phyloP scores from a whole-genome alignment of 1,284 basidiomycete species.

The Blastosporella zonata region DNA sequence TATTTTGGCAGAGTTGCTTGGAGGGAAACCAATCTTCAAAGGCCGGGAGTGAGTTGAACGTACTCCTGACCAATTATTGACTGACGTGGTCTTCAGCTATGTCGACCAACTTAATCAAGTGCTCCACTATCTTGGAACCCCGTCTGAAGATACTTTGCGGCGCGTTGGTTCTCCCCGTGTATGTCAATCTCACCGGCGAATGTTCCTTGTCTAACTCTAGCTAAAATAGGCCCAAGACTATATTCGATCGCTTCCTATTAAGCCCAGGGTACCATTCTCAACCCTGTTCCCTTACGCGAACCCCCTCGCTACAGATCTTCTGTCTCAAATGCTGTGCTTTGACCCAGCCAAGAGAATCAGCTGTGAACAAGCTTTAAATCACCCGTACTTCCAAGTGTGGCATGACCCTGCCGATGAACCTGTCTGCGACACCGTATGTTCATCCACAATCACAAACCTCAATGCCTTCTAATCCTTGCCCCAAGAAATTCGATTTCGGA shows the following conservation, averaged over 20 bases:
- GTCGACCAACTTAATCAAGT: slow-evolving; percentile 99
- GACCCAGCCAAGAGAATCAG: slow-evolving; percentile 95
- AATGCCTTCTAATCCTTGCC: background rate
- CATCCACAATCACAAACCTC: background rate
- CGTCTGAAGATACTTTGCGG: slow-evolving; percentile 92
- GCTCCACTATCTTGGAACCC: slow-evolving; percentile 95
- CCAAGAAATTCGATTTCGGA: slow-evolving; percentile 91
- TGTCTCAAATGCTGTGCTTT: slow-evolving; percentile 91
- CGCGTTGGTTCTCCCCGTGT: slow-evolving; percentile 91
- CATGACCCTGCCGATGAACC: slow-evolving; percentile 94
- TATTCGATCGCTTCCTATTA: slow-evolving; percentile 96
- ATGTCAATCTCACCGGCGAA: slow-evolving; percentile 21
- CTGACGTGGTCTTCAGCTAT: slow-evolving; percentile 51
- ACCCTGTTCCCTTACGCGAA: slow-evolving; percentile 93
- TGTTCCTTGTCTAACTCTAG: slow-evolving; percentile 2
- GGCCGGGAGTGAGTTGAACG: slow-evolving; percentile 80
- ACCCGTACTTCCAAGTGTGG: slow-evolving; percentile 94
- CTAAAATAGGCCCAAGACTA: slow-evolving; percentile 89
- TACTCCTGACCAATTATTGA: background rate
- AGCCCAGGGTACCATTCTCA: slow-evolving; percentile 88
- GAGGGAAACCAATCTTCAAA: slow-evolving; percentile 98
- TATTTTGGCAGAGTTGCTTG: slow-evolving; percentile 94
- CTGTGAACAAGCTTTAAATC: slow-evolving; percentile 93
- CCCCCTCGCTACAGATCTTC: slow-evolving; percentile 89
- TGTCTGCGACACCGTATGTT: slow-evolving; percentile 59